Conservation (phyloP, 768 basidiomycete genomes). For the Daedaleopsis nitida region DNA sequence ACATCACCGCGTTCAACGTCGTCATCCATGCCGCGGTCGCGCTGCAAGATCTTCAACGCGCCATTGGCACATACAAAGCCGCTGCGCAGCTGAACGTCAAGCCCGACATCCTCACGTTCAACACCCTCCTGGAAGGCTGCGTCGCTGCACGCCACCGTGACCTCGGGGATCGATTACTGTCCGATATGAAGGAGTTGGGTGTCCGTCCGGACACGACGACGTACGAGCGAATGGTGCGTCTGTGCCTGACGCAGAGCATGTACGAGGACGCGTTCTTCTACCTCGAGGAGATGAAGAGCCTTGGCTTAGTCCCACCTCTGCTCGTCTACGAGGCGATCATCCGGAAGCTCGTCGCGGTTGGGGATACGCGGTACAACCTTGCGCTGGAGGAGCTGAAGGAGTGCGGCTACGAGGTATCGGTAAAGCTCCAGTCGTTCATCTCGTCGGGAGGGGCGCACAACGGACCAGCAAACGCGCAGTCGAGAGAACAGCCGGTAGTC, state of each 20-base stretch:
- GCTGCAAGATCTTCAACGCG: constrained; percentile 71
- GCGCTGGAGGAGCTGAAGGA: constrained; percentile 74
- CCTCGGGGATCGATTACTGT: constrained; percentile 67
- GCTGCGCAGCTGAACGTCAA: constrained; percentile 53
- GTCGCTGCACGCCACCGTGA: constrained; percentile 57
- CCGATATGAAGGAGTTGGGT: constrained; percentile 61
- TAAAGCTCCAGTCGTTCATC: constrained; percentile 36
- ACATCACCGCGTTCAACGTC: constrained; percentile 63
- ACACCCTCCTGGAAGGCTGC: constrained; percentile 68
- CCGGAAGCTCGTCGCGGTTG: constrained; percentile 52
- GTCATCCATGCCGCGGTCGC: constrained; percentile 64
- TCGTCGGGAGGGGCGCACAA: constrained; percentile 28
- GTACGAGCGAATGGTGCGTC: constrained; percentile 65
- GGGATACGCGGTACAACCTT: constrained; percentile 64
- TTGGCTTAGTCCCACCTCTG: constrained; percentile 52
- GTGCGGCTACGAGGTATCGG: constrained; percentile 49
- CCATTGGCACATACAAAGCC: constrained; percentile 74
- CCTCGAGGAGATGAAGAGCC: constrained; percentile 84
- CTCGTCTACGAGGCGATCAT: constrained; percentile 62
- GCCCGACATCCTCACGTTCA: constrained; percentile 68
- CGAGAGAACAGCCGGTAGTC: background rate
- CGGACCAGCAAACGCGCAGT: background rate
- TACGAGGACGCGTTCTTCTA: constrained; percentile 91
- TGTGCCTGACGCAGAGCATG: constrained; percentile 67
- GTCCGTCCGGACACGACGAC: constrained; percentile 60